A percentile compares a stretch with the other conserved stretches of the same genome.
phyloP scores from a whole-genome alignment of 768 basidiomycete genomes.

The Termitomyces sp. region DNA sequence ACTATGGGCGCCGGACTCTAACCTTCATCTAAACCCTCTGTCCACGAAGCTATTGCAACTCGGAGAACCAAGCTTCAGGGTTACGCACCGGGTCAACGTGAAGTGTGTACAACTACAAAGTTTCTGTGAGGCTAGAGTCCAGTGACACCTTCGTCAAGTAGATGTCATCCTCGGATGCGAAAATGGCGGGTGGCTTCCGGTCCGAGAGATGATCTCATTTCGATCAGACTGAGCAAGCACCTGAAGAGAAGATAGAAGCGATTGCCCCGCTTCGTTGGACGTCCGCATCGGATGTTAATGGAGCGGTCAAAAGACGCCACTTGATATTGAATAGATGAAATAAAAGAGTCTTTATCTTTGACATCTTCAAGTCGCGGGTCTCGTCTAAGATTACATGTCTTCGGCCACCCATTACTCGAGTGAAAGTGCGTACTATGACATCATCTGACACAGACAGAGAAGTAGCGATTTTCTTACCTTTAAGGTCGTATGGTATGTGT shows the following conservation, averaged over 20 bases:
- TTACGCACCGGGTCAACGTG: not conserved
- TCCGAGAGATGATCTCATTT: constrained; percentile 7
- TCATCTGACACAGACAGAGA: not conserved
- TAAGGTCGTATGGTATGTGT: not conserved
- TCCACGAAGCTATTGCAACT: constrained; percentile 1
- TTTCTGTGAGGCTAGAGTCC: constrained; percentile 3
- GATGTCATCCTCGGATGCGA: constrained; percentile 17
- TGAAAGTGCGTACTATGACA: not conserved
- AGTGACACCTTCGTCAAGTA: constrained; percentile 13
- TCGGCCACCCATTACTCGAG: not conserved
- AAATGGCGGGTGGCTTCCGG: constrained; percentile 13
- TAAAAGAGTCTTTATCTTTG: not conserved
- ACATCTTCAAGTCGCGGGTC: not conserved
- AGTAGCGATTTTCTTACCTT: not conserved
- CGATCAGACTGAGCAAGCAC: constrained; percentile 10
- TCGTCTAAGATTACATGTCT: no score
- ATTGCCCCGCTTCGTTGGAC: constrained; percentile 4
- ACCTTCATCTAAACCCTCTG: constrained; percentile 1
- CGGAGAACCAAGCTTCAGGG: constrained; percentile 2
- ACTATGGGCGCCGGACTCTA: constrained; percentile 9
- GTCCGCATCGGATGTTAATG: not conserved
- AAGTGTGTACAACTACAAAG: not conserved
- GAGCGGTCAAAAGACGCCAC: not conserved
- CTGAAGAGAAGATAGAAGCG: constrained; percentile 5
- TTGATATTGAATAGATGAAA: not conserved